Evolutionary conservation across 1,284 basidiomycete species (phyloP).

Genomic region (Bjerkandera adusta): DNA sequence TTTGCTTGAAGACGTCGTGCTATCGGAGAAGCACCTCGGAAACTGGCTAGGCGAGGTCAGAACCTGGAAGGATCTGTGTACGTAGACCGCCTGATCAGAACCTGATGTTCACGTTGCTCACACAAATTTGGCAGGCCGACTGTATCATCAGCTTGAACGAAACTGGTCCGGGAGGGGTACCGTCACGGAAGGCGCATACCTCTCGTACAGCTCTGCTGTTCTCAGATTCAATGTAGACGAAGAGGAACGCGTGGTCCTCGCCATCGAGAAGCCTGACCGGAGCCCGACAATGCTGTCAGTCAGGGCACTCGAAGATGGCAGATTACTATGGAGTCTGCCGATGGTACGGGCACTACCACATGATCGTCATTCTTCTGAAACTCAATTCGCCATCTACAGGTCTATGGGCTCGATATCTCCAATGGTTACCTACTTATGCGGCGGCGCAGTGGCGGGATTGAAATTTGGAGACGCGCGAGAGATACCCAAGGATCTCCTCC

Average conservation of each 20-base stretch:
- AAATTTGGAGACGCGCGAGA: conserved; percentile 23
- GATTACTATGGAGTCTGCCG: conserved; percentile 20
- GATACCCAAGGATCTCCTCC: conserved; percentile 8
- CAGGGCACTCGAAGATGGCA: conserved; percentile 19
- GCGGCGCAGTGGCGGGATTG: conserved; percentile 20
- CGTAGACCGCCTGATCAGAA: conserved; percentile 2
- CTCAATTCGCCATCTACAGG: conserved; percentile 6
- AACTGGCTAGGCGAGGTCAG: conserved; percentile 16
- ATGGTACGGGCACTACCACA: conserved; percentile 13
- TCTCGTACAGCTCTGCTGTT: conserved; percentile 9
- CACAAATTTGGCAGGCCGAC: conserved; percentile 12
- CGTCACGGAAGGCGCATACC: conserved; percentile 2
- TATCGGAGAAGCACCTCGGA: conserved; percentile 1
- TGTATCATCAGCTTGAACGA: conserved; percentile 17
- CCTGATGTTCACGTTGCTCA: neutral
- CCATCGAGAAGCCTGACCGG: conserved; percentile 12
- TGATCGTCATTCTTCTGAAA: neutral
- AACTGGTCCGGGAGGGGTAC: conserved; percentile 21
- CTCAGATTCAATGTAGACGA: conserved; percentile 23
- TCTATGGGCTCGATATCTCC: conserved; percentile 14
- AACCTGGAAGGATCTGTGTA: conserved; percentile 26
- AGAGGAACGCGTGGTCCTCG: conserved; percentile 18
- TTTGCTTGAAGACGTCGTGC: conserved; percentile 19
- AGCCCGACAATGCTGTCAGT: conserved; percentile 12
- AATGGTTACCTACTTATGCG: conserved; percentile 21